phyloP scores from a whole-genome alignment of 495 filamentous ascomycete species.

The Choiromyces venosus region DNA sequence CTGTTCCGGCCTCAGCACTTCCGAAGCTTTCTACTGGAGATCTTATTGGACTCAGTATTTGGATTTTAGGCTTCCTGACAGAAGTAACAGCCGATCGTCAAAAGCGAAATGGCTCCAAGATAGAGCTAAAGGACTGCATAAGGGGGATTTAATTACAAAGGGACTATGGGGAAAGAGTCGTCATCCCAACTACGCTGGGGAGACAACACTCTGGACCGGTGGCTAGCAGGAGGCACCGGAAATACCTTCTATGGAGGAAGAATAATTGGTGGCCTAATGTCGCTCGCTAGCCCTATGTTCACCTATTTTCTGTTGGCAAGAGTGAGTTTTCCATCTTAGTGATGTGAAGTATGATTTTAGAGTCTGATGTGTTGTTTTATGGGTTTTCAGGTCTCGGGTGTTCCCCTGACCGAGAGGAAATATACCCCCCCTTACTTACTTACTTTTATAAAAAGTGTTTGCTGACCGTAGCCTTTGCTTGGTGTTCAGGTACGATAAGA shows the following conservation, averaged over 20 bases:
- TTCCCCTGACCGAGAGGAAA: conserved; percentile 59
- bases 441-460: not conserved
- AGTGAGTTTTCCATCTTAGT: conserved; percentile 42
- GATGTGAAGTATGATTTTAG: not conserved
- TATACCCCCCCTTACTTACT: not conserved
- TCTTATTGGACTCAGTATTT: conserved; percentile 53
- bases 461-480: not conserved
- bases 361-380: conserved; percentile 9
- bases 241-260: conserved; percentile 34
- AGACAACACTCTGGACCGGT: conserved; percentile 60
- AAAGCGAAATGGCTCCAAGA: conserved; percentile 52
- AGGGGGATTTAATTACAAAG: conserved; percentile 56
- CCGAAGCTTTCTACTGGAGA: conserved; percentile 47
- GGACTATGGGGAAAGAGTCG: conserved; percentile 57
- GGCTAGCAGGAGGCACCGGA: conserved; percentile 42
- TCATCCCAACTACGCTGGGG: conserved; percentile 66
- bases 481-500: conserved; percentile 56
- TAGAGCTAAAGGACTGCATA: conserved; percentile 56
- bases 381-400: conserved; percentile 49
- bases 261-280: conserved; percentile 47
- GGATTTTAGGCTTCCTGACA: conserved; percentile 52
- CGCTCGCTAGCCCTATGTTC: conserved; percentile 57
- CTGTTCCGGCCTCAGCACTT: conserved; percentile 50
- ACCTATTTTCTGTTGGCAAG: conserved; percentile 56
- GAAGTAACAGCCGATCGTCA: conserved; percentile 58